Conservation (phyloP, 352 stramenopile species). For the Phytophthora pluvialis region DNA sequence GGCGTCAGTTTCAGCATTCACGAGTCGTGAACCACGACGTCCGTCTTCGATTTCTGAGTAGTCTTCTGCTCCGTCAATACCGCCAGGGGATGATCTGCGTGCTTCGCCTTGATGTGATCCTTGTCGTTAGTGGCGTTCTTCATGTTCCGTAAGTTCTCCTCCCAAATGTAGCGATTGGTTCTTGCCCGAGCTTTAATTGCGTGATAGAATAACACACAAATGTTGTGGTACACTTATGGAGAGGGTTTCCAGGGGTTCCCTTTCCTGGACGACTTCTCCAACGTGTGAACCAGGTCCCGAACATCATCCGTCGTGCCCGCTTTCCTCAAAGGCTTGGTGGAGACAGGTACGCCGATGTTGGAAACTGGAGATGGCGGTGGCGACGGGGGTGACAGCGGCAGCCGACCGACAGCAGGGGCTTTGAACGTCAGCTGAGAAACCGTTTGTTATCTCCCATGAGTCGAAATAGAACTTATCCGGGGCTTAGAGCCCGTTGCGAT, state of each 20-base stretch:
- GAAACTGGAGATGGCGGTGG: neutral
- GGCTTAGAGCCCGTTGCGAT: neutral
- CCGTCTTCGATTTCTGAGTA: neutral
- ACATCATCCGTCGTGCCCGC: neutral
- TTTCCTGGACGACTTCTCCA: slow-evolving; percentile 1
- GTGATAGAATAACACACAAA: slow-evolving; percentile 1
- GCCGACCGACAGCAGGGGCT: neutral
- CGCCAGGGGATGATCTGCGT: slow-evolving; percentile 3
- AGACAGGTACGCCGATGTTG: neutral
- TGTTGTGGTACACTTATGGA: neutral
- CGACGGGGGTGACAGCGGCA: neutral
- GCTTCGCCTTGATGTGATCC: slow-evolving; percentile 10
- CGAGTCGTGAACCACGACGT: no score
- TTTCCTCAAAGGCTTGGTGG: neutral
- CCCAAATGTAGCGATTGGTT: slow-evolving; percentile 5
- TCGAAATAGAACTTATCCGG: no score
- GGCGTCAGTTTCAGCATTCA: neutral
- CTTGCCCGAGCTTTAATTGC: neutral
- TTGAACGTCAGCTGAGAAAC: neutral
- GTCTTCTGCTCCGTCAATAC: neutral
- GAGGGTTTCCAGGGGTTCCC: slow-evolving; percentile 7
- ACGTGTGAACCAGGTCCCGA: neutral
- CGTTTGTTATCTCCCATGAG: no score
- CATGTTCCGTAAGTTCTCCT: slow-evolving; percentile 5
- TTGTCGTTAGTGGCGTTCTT: slow-evolving; percentile 7